Base-by-base conservation (phyloP, 257 asterid species). In the Petrea volubilis region DNA sequence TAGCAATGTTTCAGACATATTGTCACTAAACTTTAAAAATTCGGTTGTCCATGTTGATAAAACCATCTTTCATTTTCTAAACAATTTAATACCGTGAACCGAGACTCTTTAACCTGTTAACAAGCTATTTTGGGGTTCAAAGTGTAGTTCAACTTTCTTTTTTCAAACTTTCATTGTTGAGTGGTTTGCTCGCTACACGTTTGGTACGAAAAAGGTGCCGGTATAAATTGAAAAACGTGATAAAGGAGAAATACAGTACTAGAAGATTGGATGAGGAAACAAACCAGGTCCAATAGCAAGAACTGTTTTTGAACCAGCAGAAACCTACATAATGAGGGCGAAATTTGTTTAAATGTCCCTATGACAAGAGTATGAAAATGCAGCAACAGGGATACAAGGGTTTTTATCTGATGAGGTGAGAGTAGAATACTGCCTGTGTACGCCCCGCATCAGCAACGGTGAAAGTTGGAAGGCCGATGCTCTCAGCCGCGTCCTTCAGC, bases 371-470 rank as follows among this genome's bases (percentile, higher is more conserved):
- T 18, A n/a, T 3, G 46, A 46, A 47, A 21, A 51, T 6, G 43
- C 44, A 59, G 28, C 29, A 71, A 40, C 9, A 62, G 15, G 21
- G 24, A 21, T 56, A 27, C 15, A 6, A 14, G 65, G 51, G 51
- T 29, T 49, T 52, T 52, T n/a, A 55, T 33, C 33, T 17, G 24
- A 59, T 6, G 53, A 40, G 23, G 43, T 20, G 31, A 50, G 64
- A 64, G 67, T 4, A 8, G 27, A n/a, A 53, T 28, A n/a, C 29
- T 58, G 91, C 99, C 96, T 94, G 98, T 11, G 99, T 95, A 31
- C 97, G 93, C 61, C 99, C 99, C 2, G 99, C 99, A 83, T 95
- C 99, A 71, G 99, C 96, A 55, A 95, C 97, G 13, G 86, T 86
- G 81, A 84, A 95, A 60, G 99, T 95, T 10, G 98, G 99, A 78